Conservation (phyloP, 768 basidiomycete genomes). For the Crepidotus variabilis region DNA sequence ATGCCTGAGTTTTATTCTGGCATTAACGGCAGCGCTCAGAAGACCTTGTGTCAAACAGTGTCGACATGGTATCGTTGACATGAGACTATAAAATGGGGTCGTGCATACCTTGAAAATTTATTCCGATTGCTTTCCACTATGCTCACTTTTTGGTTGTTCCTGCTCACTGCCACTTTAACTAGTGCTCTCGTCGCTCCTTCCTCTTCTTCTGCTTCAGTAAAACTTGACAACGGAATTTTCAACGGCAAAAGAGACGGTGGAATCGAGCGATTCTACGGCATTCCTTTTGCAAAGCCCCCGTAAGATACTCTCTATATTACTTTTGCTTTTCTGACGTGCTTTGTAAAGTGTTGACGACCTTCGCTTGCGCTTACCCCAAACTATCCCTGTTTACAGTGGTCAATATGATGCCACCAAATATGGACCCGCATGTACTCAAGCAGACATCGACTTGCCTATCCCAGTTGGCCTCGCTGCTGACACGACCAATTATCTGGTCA, state of each 20-base stretch:
- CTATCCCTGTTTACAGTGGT: slow-evolving; percentile 31
- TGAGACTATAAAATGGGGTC: too few species aligned
- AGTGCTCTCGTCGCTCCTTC: slow-evolving; percentile 25
- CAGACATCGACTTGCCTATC: slow-evolving; percentile 21
- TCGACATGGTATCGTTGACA: not conserved
- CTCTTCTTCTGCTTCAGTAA: slow-evolving; percentile 28
- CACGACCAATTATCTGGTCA: slow-evolving; percentile 28
- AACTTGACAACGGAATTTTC: slow-evolving; percentile 41
- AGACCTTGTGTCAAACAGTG: not conserved
- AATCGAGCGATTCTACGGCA: slow-evolving; percentile 42
- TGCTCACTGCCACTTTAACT: not conserved
- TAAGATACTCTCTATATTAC: slow-evolving; percentile 29
- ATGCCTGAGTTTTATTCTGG: too few species aligned
- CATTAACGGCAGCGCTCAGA: too few species aligned
- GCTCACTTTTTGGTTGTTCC: not conserved
- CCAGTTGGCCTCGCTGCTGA: slow-evolving; percentile 29
- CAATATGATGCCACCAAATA: slow-evolving; percentile 29
- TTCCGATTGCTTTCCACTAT: not conserved
- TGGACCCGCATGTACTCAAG: slow-evolving; percentile 43
- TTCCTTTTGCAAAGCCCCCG: slow-evolving; percentile 56
- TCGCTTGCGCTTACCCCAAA: slow-evolving; percentile 37
- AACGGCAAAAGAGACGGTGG: slow-evolving; percentile 30
- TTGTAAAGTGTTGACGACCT: slow-evolving; percentile 27
- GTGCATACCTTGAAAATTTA: too few species aligned
- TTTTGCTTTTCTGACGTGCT: not conserved